Evolutionary conservation across 768 basidiomycete species (phyloP).

Genomic region (Boletus eberwhitei): DNA sequence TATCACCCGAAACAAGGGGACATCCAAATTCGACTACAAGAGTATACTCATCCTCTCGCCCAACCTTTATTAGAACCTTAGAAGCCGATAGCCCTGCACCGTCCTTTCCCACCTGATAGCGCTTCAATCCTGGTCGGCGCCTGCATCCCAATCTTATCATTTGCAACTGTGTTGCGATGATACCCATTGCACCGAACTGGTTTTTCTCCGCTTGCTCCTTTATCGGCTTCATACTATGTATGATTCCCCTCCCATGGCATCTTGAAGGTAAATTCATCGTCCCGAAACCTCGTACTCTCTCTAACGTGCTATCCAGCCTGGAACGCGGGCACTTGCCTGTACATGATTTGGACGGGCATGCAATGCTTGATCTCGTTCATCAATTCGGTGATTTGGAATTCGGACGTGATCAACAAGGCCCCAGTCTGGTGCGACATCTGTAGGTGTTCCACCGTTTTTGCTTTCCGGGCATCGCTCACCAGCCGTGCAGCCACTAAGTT

Average conservation of each 20-base stretch:
- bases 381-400: constrained; percentile 54
- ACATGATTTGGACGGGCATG: constrained; percentile 44
- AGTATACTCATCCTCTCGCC: neutral
- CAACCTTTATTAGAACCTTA: constrained; percentile 25
- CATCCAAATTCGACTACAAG: constrained; percentile 27
- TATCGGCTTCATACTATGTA: constrained; percentile 51
- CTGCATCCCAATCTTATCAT: constrained; percentile 1
- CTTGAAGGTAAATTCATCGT: constrained; percentile 24
- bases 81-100: neutral
- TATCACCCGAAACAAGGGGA: constrained; percentile 24
- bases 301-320: constrained; percentile 26
- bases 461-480: neutral
- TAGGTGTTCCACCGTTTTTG: constrained; percentile 23
- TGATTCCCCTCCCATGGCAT: constrained; percentile 68
- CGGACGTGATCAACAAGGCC: constrained; percentile 34
- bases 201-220: constrained; percentile 52
- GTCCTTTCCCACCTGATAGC: constrained; percentile 3
- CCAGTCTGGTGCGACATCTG: constrained; percentile 69
- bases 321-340: constrained; percentile 46
- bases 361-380: constrained; percentile 41
- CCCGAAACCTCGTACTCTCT: neutral
- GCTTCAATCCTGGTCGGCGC: constrained; percentile 7
- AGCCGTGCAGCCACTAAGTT: constrained; percentile 15
- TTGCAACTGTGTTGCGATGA: constrained; percentile 31
- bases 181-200: constrained; percentile 22